These are phyloP conservation scores for Cyclotella choctawhatcheeana DNA, from an alignment of 108 stramenopile genomes.

Conservation along the genomic window DNA sequence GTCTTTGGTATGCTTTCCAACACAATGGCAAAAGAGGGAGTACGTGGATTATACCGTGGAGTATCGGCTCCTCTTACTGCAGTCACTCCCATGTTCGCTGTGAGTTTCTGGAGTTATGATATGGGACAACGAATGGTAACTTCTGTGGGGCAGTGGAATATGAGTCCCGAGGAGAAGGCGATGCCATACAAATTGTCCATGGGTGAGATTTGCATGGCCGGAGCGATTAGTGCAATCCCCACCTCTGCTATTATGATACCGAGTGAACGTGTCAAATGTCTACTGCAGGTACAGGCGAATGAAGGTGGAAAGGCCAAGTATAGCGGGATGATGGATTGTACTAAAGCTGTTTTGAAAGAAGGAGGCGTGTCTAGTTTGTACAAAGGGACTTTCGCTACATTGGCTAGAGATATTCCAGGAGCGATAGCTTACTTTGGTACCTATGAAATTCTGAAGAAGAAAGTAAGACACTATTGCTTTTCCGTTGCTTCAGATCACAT, in stretches of 20 bases:
- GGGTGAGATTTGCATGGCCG: conserved; percentile 73
- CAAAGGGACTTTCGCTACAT: conserved; percentile 81
- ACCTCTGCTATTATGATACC: conserved; percentile 85
- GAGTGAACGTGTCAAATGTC: conserved; percentile 89
- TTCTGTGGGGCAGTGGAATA: conserved; percentile 27
- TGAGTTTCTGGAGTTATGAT: conserved; percentile 92
- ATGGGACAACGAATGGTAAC: conserved; percentile 69
- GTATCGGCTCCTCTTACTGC: conserved; percentile 87
- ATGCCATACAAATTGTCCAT: conserved; percentile 54
- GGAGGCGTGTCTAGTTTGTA: conserved; percentile 81
- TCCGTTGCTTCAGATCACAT: too few species aligned
- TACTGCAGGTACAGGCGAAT: conserved; percentile 83
- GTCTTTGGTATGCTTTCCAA: conserved; percentile 70
- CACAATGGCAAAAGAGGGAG: conserved; percentile 72
- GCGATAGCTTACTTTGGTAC: conserved; percentile 88
- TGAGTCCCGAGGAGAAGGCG: conserved; percentile 36
- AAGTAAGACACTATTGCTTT: conserved; percentile 25
- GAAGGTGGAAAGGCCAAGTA: conserved; percentile 72
- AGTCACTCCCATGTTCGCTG: conserved; percentile 91
- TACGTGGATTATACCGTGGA: conserved; percentile 85
- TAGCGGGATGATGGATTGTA: conserved; percentile 80
- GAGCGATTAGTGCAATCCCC: conserved; percentile 85
- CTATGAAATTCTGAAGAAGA: conserved; percentile 78
- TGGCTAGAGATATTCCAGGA: conserved; percentile 88
- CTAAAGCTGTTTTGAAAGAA: conserved; percentile 58